Base-by-base conservation (phyloP, 139 green algal genomes). In the Tetradesmus obliquus region DNA sequence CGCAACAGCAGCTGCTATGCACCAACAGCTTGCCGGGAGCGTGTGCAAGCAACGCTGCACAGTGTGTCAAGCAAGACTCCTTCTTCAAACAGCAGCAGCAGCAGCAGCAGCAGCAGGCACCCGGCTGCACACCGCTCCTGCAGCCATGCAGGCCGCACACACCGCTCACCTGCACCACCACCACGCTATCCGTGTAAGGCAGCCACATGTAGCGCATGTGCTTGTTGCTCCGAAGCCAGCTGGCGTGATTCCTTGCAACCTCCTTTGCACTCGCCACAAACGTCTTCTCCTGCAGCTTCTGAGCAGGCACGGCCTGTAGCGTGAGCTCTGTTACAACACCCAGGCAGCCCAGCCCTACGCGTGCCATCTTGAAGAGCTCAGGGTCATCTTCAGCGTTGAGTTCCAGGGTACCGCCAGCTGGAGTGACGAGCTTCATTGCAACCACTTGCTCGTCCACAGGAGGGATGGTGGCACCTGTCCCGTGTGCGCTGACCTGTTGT, bases 131-230 rank as follows among this genome's bases (percentile, higher is more conserved):
- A 45, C 32, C 32, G 32, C 32, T 45, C 32, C 32, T 45, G 32
- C 32, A 45, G 32, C 32, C 32, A 45, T 45, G 32, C 32, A 45
- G 32, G 32, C 32, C 32, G 32, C 32, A 45, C 32, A 45, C 32
- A 45, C 17, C 66, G 5, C 55, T 51, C 79, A 91, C 87, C 24
- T 91, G 91, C 9, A 98, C 97, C 15, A 98, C 96, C 55, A 99
- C 96, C 79, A 99, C 95, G 2, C 93, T 92, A 88, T 99, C 97
- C 1, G 98, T 99, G 95, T 99, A 96, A 4, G 98, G 98, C 53
- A 99, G 97, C 98, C 98, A 99, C 97, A 99, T 99, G 96, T 99
- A 99, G 0, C 97, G 92, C 55, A 99, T n/a, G 93, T 96, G 95
- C 51, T 66, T 88, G 87, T 86, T 87, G 55, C 97, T 58, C 10